Conservation (phyloP, 176 grass and related monocot species). For the Echinochloa phyllopogon region DNA sequence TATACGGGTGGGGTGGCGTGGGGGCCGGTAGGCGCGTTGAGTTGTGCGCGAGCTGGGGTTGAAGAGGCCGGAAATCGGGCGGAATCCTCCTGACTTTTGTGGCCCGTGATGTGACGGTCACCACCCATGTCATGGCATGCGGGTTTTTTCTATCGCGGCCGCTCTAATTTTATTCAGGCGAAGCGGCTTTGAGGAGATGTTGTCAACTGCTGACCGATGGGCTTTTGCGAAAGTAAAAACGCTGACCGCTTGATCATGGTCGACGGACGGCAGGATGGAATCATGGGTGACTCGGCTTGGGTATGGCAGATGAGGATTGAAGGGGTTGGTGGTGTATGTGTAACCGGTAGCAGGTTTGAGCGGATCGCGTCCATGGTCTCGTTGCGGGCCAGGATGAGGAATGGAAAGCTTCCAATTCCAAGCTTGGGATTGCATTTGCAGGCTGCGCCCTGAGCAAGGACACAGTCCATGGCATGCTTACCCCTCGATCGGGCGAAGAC, state of each 20-base stretch:
- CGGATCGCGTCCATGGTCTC: slow-evolving; percentile 43
- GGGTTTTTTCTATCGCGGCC: not conserved
- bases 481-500: not conserved
- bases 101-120: slow-evolving; percentile 12
- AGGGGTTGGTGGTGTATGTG: not conserved
- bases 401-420: not conserved
- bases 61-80: slow-evolving; percentile 39
- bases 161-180: not conserved
- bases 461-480: not conserved
- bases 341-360: slow-evolving; percentile 40
- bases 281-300: slow-evolving; percentile 26
- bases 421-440: not conserved
- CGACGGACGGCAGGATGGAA: slow-evolving; percentile 4
- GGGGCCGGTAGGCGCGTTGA: slow-evolving; percentile 53
- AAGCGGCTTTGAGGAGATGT: slow-evolving; percentile 19
- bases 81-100: slow-evolving; percentile 41
- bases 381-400: not conserved
- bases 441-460: not conserved
- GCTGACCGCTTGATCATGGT: not conserved
- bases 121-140: not conserved
- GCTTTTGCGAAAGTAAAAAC: not conserved
- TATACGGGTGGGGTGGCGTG: slow-evolving; percentile 33
- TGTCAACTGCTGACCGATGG: not conserved
- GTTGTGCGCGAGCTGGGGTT: slow-evolving; percentile 55
- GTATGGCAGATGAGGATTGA: not conserved